Percentiles rank a stretch among this genome's conserved stretches.
Evolutionary conservation across 2,329 filamentous ascomycete species (phyloP).

Genomic region (Paraconiothyrium brasiliense): DNA sequence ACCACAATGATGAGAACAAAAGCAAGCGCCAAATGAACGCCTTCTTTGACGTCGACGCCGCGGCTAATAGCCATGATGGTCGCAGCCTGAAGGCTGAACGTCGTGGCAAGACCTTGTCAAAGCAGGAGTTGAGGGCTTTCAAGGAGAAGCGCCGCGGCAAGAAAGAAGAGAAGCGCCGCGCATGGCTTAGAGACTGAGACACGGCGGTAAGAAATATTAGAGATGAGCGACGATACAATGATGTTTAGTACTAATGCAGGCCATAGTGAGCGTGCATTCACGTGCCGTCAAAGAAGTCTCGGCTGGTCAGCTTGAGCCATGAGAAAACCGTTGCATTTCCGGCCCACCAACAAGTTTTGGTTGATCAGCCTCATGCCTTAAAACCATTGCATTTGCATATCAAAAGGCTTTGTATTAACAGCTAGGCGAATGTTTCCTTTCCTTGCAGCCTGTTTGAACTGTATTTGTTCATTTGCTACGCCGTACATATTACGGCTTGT

Average conservation of each 20-base stretch:
- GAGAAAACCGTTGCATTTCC: not conserved
- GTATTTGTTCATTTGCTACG: slow-evolving; percentile 4
- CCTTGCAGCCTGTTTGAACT: not conserved
- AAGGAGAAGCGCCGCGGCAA: slow-evolving; percentile 87
- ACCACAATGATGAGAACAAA: slow-evolving; percentile 88
- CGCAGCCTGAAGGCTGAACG: slow-evolving; percentile 91
- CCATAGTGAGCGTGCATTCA: slow-evolving; percentile 15
- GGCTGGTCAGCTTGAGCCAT: not conserved
- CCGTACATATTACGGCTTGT: not conserved
- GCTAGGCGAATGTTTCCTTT: not conserved
- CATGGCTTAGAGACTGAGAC: slow-evolving; percentile 84
- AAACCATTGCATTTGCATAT: slow-evolving; percentile 2
- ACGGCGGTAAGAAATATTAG: slow-evolving; percentile 40
- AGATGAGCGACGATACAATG: slow-evolving; percentile 28
- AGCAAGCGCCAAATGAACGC: slow-evolving; percentile 87
- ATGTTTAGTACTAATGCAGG: slow-evolving; percentile 48
- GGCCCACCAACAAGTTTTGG: slow-evolving; percentile 15
- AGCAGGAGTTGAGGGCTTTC: slow-evolving; percentile 88
- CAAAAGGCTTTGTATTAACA: slow-evolving; percentile 5
- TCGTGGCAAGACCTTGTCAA: slow-evolving; percentile 81
- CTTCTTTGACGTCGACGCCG: slow-evolving; percentile 95
- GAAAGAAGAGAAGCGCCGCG: slow-evolving; percentile 93
- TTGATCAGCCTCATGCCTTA: not conserved
- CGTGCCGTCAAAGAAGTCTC: slow-evolving; percentile 21
- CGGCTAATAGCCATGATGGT: slow-evolving; percentile 89